Conservation (phyloP, 345 rosid species). For the Eucalyptus tenuipes region DNA sequence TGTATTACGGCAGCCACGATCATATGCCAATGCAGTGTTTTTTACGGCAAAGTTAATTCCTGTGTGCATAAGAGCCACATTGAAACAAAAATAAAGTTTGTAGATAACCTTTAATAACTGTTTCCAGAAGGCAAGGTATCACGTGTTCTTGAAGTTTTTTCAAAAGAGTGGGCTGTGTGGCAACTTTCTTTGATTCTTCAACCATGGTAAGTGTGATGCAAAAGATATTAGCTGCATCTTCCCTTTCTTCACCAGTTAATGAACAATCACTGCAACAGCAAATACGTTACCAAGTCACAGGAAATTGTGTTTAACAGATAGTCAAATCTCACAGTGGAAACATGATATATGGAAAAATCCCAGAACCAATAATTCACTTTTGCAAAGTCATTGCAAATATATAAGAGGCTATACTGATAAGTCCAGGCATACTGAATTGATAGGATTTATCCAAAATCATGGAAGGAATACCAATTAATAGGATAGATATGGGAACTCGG, state of each 20-base stretch:
- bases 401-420: neutral
- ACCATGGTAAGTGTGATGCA: slow-evolving; percentile 43
- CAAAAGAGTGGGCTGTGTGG: slow-evolving; percentile 5
- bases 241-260: slow-evolving; percentile 13
- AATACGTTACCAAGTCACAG: neutral
- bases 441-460: neutral
- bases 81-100: neutral
- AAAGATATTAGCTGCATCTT: slow-evolving; percentile 17
- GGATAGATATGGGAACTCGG: neutral
- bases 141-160: slow-evolving; percentile 22
- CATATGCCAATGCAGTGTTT: neutral
- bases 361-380: neutral
- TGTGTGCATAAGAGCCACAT: neutral
- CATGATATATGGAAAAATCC: neutral
- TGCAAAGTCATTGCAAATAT: neutral
- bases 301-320: neutral
- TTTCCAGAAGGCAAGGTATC: slow-evolving; percentile 55
- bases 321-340: neutral
- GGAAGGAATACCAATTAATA: neutral
- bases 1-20: neutral
- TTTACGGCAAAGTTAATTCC: neutral
- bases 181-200: slow-evolving; percentile 21
- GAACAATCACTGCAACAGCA: slow-evolving; percentile 24
- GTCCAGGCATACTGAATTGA: neutral
- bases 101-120: slow-evolving; percentile 38